Base-by-base conservation (phyloP, 805 yeast genomes). In the Komagataella ulmi region DNA sequence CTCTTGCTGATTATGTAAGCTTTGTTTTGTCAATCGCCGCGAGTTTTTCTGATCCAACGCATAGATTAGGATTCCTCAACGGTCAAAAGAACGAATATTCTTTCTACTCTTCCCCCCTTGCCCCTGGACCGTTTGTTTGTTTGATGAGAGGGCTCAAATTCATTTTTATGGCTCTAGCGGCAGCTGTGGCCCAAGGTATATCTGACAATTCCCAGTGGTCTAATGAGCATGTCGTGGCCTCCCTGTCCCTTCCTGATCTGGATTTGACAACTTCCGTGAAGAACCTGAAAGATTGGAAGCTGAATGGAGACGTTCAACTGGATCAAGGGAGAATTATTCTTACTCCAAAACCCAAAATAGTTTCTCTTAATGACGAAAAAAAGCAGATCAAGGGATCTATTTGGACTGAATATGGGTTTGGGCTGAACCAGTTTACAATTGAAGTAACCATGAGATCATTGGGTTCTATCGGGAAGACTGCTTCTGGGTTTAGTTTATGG, bases 401-500 rank as follows among this genome's bases (percentile, higher is more conserved):
- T 2, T 76, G 81, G 81, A 59, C 66, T 43, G 60, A 59, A 2
- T 66, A 64, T 44, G 61, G 46, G 48, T 56, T 52, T 8, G 59
- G 57, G 7, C 59, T 61, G 50, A 68, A 55, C 54, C 64, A 67
- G 17, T 55, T 67, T 70, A 53, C 90, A 0, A 57, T 80, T 7
- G 89, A 85, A 57, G 60, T 77, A 48, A 76, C 83, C 2, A 74
- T 84, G 56, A 74, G 93, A 64, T 77, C 86, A 48, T 62, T 76
- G 6, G 85, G 85, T 6, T 66, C 68, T 6, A 55, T 55, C 40
- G 83, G 81, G 0, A 58, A 62, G 46, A 73, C 79, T 0, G 69
- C 67, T 12, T 79, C 85, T 58, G 88, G 88, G 0, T 58, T 82
- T 21, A 69, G 85, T 0, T 64, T 84, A 48, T 81, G 83, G 77